Evolutionary conservation across 169 alveolate genomes (phyloP).

Genomic region (Plasmodium gaboni): DNA sequence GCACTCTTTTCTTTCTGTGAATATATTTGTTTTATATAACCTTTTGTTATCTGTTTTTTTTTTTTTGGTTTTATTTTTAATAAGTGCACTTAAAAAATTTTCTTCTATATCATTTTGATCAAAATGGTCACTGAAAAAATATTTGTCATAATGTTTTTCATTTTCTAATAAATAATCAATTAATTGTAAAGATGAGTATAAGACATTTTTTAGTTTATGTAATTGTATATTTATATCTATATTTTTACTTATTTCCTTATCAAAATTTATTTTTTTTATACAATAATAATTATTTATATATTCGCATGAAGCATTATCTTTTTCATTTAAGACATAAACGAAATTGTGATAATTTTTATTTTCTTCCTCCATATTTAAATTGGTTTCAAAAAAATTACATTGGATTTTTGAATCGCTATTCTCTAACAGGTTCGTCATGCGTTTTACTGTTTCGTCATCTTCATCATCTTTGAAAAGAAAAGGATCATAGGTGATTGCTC

Average conservation of each 20-base stretch:
- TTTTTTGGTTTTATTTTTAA: slow-evolving; percentile 20
- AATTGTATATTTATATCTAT: slow-evolving; percentile 57
- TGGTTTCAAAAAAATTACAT: slow-evolving; percentile 7
- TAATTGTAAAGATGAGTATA: slow-evolving; percentile 17
- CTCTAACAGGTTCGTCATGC: background rate
- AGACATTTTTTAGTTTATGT: slow-evolving; percentile 39
- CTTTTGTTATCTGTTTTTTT: background rate
- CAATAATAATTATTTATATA: slow-evolving; percentile 34
- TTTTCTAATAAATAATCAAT: slow-evolving; percentile 21
- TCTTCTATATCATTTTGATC: slow-evolving; percentile 18
- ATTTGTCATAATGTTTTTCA: background rate
- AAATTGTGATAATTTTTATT: slow-evolving; percentile 57
- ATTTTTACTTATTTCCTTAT: background rate
- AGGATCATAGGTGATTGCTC: slow-evolving; percentile 59
- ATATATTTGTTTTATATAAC: slow-evolving; percentile 1
- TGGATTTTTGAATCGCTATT: slow-evolving; percentile 2
- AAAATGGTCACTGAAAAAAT: background rate
- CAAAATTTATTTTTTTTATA: slow-evolving; percentile 10
- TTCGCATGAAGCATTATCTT: slow-evolving; percentile 5
- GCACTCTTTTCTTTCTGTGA: background rate
- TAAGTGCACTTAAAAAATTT: background rate
- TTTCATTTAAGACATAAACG: slow-evolving; percentile 13
- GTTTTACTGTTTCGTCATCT: slow-evolving; percentile 5
- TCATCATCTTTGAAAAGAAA: slow-evolving; percentile 39
- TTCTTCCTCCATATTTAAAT: slow-evolving; percentile 34